Conservation (phyloP, 2,329 filamentous ascomycete species). For the Cryphonectria nitschkei region DNA sequence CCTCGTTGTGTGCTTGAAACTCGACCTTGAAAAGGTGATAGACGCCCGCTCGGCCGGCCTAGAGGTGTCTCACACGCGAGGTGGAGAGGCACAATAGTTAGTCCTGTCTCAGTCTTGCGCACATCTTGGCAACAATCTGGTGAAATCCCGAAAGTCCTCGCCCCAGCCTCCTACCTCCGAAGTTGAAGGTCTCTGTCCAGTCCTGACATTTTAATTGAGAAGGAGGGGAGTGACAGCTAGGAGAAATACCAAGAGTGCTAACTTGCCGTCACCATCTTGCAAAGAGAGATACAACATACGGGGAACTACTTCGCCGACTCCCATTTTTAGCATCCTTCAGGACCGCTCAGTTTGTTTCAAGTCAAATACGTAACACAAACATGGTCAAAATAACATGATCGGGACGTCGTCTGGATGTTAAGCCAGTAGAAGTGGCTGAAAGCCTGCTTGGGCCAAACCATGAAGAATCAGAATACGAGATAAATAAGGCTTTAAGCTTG, state of each 20-base stretch:
- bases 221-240: no score
- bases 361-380: background rate
- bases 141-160: background rate
- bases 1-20: background rate
- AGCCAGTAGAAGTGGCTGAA: background rate
- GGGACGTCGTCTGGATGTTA: background rate
- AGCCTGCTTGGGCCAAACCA: background rate
- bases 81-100: background rate
- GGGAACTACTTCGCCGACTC: background rate
- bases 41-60: background rate
- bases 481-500: background rate
- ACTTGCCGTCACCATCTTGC: background rate
- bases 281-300: background rate
- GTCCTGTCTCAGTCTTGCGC: background rate
- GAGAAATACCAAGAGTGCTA: background rate
- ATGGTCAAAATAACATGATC: background rate
- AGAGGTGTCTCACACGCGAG: background rate
- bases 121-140: background rate
- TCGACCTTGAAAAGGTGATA: background rate
- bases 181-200: background rate
- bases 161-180: background rate
- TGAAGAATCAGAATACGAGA: background rate
- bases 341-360: background rate
- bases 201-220: no score
- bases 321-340: background rate